Conservation (phyloP, 306 rosid species). For the Begonia peltatifolia region DNA sequence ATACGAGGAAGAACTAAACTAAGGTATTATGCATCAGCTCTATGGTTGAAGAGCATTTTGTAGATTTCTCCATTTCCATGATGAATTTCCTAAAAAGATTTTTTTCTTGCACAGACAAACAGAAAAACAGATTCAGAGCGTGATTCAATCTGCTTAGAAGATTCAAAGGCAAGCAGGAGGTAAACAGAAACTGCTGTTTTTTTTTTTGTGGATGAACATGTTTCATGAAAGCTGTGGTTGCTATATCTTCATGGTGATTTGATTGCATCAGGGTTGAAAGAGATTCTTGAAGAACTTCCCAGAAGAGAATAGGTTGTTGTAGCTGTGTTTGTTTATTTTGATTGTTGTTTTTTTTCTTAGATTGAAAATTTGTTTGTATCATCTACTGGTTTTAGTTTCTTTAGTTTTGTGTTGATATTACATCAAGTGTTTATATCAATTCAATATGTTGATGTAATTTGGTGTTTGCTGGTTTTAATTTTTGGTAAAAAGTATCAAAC, state of each 20-base stretch:
- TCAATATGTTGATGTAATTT: no score
- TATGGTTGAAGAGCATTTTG: neutral
- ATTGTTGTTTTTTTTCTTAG: no score
- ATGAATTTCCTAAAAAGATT: neutral
- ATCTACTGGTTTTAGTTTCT: no score
- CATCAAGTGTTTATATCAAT: no score
- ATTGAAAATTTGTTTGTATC: no score
- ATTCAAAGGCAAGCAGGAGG: slow-evolving; percentile 73
- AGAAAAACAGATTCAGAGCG: slow-evolving; percentile 68
- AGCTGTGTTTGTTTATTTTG: no score
- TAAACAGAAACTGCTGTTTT: slow-evolving; percentile 17
- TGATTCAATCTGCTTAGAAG: slow-evolving; percentile 58
- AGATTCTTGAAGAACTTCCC: slow-evolving; percentile 72
- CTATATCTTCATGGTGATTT: slow-evolving; percentile 10
- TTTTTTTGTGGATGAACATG: slow-evolving; percentile 4
- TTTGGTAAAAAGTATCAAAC: no score
- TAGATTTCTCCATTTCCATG: slow-evolving; percentile 4
- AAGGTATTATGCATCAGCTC: slow-evolving; percentile 30
- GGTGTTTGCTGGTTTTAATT: no score
- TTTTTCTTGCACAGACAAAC: slow-evolving; percentile 38
- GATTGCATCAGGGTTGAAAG: slow-evolving; percentile 57
- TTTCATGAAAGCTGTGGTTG: slow-evolving; percentile 2
- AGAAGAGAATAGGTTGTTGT: slow-evolving; percentile 25
- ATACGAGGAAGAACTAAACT: slow-evolving; percentile 79
- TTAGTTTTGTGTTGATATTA: no score